Evolutionary conservation across 805 yeast genomes (phyloP).

Genomic region (Candida ipomoeae): DNA sequence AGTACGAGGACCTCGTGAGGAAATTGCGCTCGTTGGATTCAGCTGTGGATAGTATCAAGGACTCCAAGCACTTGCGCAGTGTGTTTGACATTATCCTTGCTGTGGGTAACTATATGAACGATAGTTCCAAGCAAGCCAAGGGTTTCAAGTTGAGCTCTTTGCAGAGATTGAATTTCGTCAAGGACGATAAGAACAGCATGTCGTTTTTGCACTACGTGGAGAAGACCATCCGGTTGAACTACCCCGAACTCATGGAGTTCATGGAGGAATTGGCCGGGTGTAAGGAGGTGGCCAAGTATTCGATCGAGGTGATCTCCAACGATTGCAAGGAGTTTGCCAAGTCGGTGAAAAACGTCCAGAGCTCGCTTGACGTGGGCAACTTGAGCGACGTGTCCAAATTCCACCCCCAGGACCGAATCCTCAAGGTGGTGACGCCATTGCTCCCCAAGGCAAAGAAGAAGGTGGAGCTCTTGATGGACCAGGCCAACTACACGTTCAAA

Average conservation of each 20-base stretch:
- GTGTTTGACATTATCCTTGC: conserved; percentile 64
- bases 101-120: conserved; percentile 80
- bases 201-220: conserved; percentile 76
- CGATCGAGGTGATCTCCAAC: conserved; percentile 56
- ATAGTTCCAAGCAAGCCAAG: conserved; percentile 56
- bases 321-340: conserved; percentile 56
- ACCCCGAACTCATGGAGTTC: conserved; percentile 60
- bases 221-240: conserved; percentile 57
- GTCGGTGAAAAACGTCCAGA: conserved; percentile 47
- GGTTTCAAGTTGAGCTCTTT: conserved; percentile 71
- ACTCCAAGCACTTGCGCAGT: conserved; percentile 51
- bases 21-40: conserved; percentile 64
- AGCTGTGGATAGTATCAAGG: conserved; percentile 50
- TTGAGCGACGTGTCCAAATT: conserved; percentile 58
- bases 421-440: conserved; percentile 49
- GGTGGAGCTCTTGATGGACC: conserved; percentile 47
- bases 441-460: conserved; percentile 53
- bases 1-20: conserved; percentile 63
- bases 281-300: conserved; percentile 51
- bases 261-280: conserved; percentile 56
- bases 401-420: conserved; percentile 63
- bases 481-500: conserved; percentile 45
- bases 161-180: conserved; percentile 66
- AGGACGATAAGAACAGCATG: conserved; percentile 63
- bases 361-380: conserved; percentile 56